Evolutionary conservation across 768 basidiomycete species (phyloP).

Genomic region (Suillus sp.): DNA sequence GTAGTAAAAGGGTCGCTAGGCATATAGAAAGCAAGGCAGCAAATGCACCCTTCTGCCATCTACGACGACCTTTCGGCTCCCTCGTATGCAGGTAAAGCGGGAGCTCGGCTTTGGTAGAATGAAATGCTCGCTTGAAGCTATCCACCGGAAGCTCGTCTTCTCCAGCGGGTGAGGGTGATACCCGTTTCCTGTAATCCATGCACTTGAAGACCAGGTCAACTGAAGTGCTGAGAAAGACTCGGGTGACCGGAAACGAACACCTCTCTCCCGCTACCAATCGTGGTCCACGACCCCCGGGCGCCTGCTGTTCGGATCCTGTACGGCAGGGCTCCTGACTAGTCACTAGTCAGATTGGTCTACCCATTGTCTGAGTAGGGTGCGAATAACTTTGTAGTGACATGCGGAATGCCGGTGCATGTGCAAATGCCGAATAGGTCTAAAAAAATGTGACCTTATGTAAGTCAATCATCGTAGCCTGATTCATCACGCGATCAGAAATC

Average conservation of each 20-base stretch:
- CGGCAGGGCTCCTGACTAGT: too few relatives aligned
- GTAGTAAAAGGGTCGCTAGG: slow-evolving; percentile 11
- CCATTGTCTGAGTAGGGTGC: too few relatives aligned
- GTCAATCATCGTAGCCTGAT: neutral
- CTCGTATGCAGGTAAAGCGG: neutral
- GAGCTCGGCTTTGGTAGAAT: slow-evolving; percentile 2
- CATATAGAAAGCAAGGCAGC: slow-evolving; percentile 18
- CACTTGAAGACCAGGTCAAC: neutral
- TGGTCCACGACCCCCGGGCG: neutral
- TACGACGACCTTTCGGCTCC: slow-evolving; percentile 2
- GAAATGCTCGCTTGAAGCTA: neutral
- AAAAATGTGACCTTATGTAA: neutral
- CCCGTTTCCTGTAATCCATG: neutral
- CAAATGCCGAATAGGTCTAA: neutral
- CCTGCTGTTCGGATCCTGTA: neutral
- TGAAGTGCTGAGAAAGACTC: too few relatives aligned
- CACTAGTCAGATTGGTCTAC: too few relatives aligned
- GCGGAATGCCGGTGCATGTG: too few relatives aligned
- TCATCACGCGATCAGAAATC: neutral
- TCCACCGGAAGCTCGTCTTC: neutral
- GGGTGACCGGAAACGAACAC: too few relatives aligned
- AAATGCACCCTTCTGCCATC: slow-evolving; percentile 20
- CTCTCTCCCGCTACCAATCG: too few relatives aligned
- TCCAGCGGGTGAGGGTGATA: neutral
- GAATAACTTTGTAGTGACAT: too few relatives aligned